Evolutionary conservation across 179 eudicot genomes (phyloP).

Genomic region (Vitellaria paradoxa): DNA sequence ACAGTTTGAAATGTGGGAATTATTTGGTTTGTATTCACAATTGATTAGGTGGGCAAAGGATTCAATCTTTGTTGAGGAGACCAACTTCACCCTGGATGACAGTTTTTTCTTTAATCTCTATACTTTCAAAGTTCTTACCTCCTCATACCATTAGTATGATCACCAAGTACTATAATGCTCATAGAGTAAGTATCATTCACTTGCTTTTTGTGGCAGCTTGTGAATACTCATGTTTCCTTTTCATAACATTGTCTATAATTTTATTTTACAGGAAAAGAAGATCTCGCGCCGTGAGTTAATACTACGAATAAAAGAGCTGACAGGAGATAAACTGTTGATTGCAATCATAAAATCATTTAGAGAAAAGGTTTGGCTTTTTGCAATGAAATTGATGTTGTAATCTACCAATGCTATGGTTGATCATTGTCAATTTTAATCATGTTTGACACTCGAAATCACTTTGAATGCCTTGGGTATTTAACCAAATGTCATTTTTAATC

Average conservation of each 20-base stretch:
- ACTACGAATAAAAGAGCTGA: constrained; percentile 36
- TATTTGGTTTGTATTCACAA: constrained; percentile 2
- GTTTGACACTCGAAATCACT: neutral
- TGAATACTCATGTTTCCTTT: neutral
- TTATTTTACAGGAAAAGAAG: constrained; percentile 45
- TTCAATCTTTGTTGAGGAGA: constrained; percentile 13
- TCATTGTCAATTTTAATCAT: no score
- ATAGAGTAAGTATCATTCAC: constrained; percentile 20
- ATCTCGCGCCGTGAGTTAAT: constrained; percentile 55
- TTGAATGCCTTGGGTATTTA: neutral
- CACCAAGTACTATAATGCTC: constrained; percentile 21
- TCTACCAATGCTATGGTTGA: no score
- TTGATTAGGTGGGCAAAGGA: constrained; percentile 18
- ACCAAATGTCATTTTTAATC: neutral
- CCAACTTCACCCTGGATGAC: constrained; percentile 76
- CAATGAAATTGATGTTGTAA: neutral
- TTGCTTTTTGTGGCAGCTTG: neutral
- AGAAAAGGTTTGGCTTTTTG: constrained; percentile 24
- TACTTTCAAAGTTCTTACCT: constrained; percentile 43
- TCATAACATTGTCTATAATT: neutral
- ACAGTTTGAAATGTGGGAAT: neutral
- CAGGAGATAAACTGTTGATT: constrained; percentile 55
- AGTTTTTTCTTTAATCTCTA: constrained; percentile 38
- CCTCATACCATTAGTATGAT: constrained; percentile 25
- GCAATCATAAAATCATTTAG: constrained; percentile 44